Base-by-base conservation (phyloP, 306 rosid species). In the Herpetospermum pedunculosum region DNA sequence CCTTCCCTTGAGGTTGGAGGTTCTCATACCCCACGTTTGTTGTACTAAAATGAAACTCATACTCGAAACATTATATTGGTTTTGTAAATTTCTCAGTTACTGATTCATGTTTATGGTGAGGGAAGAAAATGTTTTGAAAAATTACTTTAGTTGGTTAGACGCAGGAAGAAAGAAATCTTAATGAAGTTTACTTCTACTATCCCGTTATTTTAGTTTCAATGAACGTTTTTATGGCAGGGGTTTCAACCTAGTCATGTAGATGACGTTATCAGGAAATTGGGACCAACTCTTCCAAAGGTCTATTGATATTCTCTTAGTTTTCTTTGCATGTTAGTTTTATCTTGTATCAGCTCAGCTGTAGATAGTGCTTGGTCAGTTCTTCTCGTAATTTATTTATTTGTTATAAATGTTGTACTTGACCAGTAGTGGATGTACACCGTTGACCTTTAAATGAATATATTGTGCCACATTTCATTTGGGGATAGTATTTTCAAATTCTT, bases 251-350 rank as follows among this genome's bases (percentile, higher is more conserved):
- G 72, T 60, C 97, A 81, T 77, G 96, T 91, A 49, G 70, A 84
- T 68, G 87, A 89, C 19, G 77, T 94, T 47, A 88, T 91, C 70
- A 81, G 82, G 79, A 81, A 84, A 76, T 85, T 94, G 19, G 77
- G 85, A 59, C 94, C 96, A 73, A 86, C 89, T 74, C 85, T 93
- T 84, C 80, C 90, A 50, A 84, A 94, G 98, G 97, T 94, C 18
- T 54, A 38, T 53, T 73, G 15, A 72, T 19, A 28, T 18, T 44
- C 44, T 50, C 69, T 73, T 16, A 72, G 35, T 67, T 77, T 30
- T 57, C 38, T 77, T 47, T 40, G 47, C 8, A 38, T 52, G 26
- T 10, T 9, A 29, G 54, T 62, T 60, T 58, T 76, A 32, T 63
- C 13, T 4, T 34, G 47, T 41, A 25, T 28, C 54, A 41, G 49